These are phyloP conservation scores for Rhypophila decipiens DNA, from an alignment of 495 filamentous ascomycete species.

Conservation along the genomic window DNA sequence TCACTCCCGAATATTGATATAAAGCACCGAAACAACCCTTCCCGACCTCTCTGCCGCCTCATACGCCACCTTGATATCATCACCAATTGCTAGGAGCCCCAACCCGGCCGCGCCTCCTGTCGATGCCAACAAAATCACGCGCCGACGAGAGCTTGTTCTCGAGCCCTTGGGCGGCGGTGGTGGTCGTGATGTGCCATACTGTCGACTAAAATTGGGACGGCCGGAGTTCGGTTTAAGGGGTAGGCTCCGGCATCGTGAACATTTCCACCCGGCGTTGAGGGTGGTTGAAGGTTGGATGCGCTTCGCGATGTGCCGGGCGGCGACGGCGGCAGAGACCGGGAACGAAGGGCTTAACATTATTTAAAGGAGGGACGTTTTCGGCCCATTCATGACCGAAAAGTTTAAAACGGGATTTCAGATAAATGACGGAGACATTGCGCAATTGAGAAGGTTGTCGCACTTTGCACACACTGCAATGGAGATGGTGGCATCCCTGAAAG, in stretches of 20 bases:
- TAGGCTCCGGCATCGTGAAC: conserved; percentile 36
- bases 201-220: conserved; percentile 18
- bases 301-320: background rate
- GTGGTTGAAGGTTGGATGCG: conserved; percentile 7
- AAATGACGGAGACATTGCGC: background rate
- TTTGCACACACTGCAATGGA: background rate
- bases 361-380: conserved; percentile 4
- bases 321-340: conserved; percentile 9
- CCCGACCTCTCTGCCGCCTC: conserved; percentile 69
- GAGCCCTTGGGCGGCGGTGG: conserved; percentile 1
- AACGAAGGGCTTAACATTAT: conserved; percentile 17
- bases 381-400: background rate
- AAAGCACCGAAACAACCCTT: conserved; percentile 69
- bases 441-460: too few relatives aligned
- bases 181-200: conserved; percentile 20
- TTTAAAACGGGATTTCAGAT: too few relatives aligned
- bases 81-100: conserved; percentile 59
- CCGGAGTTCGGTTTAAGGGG: conserved; percentile 13
- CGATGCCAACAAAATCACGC: conserved; percentile 21
- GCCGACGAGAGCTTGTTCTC: conserved; percentile 9
- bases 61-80: conserved; percentile 67
- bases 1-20: conserved; percentile 86
- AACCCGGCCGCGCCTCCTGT: conserved; percentile 48
- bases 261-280: conserved; percentile 29
- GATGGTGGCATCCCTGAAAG: background rate